Evolutionary conservation across 1,139 yeast genomes (phyloP), one percentile per base, ranked within the genome.

Genomic region (Yamadazyma kanchanaburiensis): DNA sequence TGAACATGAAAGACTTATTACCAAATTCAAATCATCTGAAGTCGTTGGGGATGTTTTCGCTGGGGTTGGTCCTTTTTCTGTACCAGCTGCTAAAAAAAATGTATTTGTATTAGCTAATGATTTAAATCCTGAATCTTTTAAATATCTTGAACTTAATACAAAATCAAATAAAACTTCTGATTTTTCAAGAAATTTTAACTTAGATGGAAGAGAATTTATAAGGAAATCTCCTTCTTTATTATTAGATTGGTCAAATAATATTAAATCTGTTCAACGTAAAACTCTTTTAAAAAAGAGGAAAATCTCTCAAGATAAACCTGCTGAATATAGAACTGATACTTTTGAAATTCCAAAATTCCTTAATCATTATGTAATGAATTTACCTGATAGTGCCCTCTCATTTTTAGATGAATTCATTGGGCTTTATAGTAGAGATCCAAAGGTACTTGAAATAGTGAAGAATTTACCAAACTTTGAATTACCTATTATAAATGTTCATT

Each of bases 51-150:
- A 94, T 62, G 97, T 88, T 0, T 86, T 94, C 74, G 98, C 96
- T 0, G 99, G 99, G 21, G 98, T 94, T 2, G 99, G 99, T 0
- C 99, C 99, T 3, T 94, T 94, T 64, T 94, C 95, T 2, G 77
- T 91, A 1, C 99, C 99, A 0, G 96, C 96, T 1, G 98, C 89
- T 12, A 88, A 84, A 55, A 86, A 82, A 38, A 70, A 73, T 12
- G 85, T 80, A 3, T 56, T 89, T 32, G 95, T 86, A 0, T 64
- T 89, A 46, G 96, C 97, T 12, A 94, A 89, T 53, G 99, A 94
- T 54, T 67, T 94, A 51, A 94, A 94, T 49, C 97, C 97, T 0
- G 85, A 83, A 39, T 80, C 95, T 32, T 84, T 62, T 58, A 74
- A 75, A 40, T 82, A 83, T 46, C 67, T 94, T 58, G 55, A 64